Evolutionary conservation across 2,329 filamentous ascomycete species (phyloP).

Genomic region (Epicoccum nigrum): DNA sequence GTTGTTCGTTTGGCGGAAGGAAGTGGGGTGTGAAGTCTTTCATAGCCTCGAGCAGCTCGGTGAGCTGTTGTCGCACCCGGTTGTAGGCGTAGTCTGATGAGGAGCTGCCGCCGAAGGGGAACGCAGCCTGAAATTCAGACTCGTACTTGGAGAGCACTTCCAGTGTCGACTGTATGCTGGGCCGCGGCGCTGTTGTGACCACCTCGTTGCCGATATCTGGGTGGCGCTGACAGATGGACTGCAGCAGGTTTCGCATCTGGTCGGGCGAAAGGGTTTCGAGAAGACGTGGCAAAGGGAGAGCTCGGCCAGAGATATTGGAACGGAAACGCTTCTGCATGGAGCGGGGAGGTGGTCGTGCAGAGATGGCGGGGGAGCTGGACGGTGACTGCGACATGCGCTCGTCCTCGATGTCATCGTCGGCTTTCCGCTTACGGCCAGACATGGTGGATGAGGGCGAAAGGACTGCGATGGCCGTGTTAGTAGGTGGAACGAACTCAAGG

Average conservation of each 20-base stretch:
- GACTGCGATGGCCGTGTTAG: conserved; percentile 32
- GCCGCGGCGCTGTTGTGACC: conserved; percentile 81
- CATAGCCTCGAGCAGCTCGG: conserved; percentile 83
- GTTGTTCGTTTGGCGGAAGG: conserved; percentile 85
- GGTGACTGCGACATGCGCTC: conserved; percentile 94
- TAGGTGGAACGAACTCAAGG: no score
- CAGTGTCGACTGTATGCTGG: conserved; percentile 79
- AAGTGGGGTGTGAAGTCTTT: conserved; percentile 96
- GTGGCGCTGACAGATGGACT: conserved; percentile 87
- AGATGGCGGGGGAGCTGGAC: conserved; percentile 76
- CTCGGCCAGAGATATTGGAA: conserved; percentile 71
- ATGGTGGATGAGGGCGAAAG: conserved; percentile 50
- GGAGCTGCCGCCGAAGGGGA: conserved; percentile 82
- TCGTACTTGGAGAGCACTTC: conserved; percentile 84
- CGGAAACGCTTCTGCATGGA: conserved; percentile 65
- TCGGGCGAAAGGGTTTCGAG: conserved; percentile 90
- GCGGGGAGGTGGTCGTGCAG: conserved; percentile 68
- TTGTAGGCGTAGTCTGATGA: conserved; percentile 95
- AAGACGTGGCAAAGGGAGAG: conserved; percentile 74
- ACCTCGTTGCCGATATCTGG: conserved; percentile 87
- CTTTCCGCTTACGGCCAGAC: conserved; percentile 80
- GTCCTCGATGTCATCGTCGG: conserved; percentile 73
- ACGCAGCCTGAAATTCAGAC: conserved; percentile 74
- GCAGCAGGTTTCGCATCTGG: conserved; percentile 84
- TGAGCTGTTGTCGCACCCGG: conserved; percentile 80